Conservation (phyloP, 2,329 filamentous ascomycete species). For the Ophiocordyceps camponoti-saundersi region DNA sequence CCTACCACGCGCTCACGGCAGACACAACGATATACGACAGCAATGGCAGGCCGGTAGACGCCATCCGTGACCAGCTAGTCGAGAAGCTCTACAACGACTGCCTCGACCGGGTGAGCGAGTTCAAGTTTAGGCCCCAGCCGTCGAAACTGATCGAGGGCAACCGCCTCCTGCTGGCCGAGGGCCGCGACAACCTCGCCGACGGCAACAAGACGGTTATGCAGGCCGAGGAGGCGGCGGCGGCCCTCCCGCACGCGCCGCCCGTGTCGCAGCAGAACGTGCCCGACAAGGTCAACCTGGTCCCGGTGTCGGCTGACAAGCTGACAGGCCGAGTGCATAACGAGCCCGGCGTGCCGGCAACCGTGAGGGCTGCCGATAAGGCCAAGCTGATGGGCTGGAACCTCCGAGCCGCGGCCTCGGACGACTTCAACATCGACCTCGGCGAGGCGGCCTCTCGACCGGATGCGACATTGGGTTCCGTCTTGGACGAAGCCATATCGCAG, state of each 20-base stretch:
- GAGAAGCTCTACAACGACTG: conserved; percentile 93
- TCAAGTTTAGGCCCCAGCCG: conserved; percentile 60
- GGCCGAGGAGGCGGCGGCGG: conserved; percentile 51
- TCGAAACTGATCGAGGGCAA: conserved; percentile 67
- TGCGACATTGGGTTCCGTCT: conserved; percentile 74
- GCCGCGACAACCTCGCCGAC: conserved; percentile 58
- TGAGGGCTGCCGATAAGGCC: conserved; percentile 62
- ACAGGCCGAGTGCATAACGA: conserved; percentile 60
- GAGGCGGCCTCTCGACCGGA: conserved; percentile 41
- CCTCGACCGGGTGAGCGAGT: conserved; percentile 77
- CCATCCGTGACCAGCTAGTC: conserved; percentile 61
- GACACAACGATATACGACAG: conserved; percentile 81
- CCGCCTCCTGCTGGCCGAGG: conserved; percentile 62
- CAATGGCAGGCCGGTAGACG: conserved; percentile 61
- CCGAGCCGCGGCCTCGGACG: conserved; percentile 41
- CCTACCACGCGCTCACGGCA: conserved; percentile 66
- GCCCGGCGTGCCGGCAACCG: conserved; percentile 48
- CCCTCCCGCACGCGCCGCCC: conserved; percentile 35
- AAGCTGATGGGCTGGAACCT: conserved; percentile 71
- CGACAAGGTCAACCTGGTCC: conserved; percentile 38
- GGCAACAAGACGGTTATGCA: conserved; percentile 53
- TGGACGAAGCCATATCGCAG: conserved; percentile 80
- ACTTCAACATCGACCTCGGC: conserved; percentile 56
- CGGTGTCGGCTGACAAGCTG: conserved; percentile 48
- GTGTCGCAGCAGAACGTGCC: conserved; percentile 37